phyloP scores from a whole-genome alignment of 2,329 filamentous ascomycete genomes.

The Alternaria infectoria region DNA sequence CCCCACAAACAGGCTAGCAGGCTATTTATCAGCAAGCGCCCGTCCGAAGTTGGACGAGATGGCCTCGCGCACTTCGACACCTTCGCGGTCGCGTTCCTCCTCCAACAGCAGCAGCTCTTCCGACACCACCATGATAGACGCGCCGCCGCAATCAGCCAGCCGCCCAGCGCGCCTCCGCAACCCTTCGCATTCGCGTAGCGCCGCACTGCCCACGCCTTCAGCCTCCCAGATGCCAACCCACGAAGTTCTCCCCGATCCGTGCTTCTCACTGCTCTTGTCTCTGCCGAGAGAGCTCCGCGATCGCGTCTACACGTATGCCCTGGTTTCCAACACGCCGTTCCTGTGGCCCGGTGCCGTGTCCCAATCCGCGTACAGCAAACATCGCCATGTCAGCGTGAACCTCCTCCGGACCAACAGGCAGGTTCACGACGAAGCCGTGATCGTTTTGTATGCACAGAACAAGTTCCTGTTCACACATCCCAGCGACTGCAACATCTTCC shows the following conservation, averaged over 20 bases:
- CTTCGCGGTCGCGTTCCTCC: slow-evolving; percentile 40
- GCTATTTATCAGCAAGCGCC: slow-evolving; percentile 6
- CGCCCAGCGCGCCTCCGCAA: slow-evolving; percentile 38
- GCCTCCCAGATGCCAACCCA: not conserved
- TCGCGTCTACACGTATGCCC: slow-evolving; percentile 42
- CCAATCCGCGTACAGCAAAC: slow-evolving; percentile 1
- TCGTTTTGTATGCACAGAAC: slow-evolving; percentile 45
- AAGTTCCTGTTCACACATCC: slow-evolving; percentile 49
- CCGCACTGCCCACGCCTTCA: slow-evolving; percentile 10
- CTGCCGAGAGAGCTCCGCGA: slow-evolving; percentile 48
- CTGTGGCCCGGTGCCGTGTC: slow-evolving; percentile 38
- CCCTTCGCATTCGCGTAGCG: slow-evolving; percentile 24
- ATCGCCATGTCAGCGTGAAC: slow-evolving; percentile 29
- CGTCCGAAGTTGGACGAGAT: slow-evolving; percentile 19
- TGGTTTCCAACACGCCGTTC: slow-evolving; percentile 41
- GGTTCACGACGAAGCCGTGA: slow-evolving; percentile 42
- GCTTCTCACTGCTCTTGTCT: slow-evolving; percentile 43
- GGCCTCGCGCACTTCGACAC: slow-evolving; percentile 38
- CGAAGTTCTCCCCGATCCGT: slow-evolving; percentile 18
- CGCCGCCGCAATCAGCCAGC: slow-evolving; percentile 30
- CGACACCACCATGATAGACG: slow-evolving; percentile 44
- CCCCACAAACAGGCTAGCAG: slow-evolving; percentile 3
- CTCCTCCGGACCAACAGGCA: slow-evolving; percentile 40
- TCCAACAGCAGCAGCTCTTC: slow-evolving; percentile 38
- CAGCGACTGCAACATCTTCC: slow-evolving; percentile 50